Percentiles rank a stretch among this genome's conserved stretches.
These are phyloP conservation scores for Fusarium kyushuense DNA, from an alignment of 2,329 filamentous ascomycete species.

Conservation along the genomic window DNA sequence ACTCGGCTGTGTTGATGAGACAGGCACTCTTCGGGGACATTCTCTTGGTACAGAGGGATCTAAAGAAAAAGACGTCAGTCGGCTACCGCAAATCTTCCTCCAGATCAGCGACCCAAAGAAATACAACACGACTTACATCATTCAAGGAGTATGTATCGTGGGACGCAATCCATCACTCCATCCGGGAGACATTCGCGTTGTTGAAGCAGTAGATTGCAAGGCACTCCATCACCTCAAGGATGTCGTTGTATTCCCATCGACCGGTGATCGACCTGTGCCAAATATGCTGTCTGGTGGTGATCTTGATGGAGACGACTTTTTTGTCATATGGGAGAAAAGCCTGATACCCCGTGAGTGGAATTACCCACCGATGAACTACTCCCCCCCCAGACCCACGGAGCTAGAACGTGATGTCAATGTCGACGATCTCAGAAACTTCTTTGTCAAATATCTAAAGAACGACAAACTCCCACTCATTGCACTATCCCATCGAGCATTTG, in stretches of 20 bases:
- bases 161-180: conserved; percentile 95
- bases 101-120: conserved; percentile 75
- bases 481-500: conserved; percentile 80
- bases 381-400: conserved; percentile 65
- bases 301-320: conserved; percentile 94
- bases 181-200: conserved; percentile 89
- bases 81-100: conserved; percentile 88
- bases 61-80: conserved; percentile 58
- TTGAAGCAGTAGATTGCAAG: conserved; percentile 82
- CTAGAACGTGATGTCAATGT: conserved; percentile 74
- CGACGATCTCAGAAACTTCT: conserved; percentile 83
- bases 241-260: conserved; percentile 87
- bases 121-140: conserved; percentile 68
- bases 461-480: conserved; percentile 85
- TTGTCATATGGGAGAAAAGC: conserved; percentile 88
- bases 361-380: conserved; percentile 81
- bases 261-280: conserved; percentile 84
- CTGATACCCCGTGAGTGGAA: conserved; percentile 80
- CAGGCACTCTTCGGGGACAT: conserved; percentile 78
- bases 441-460: conserved; percentile 93
- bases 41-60: conserved; percentile 60
- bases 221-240: conserved; percentile 82
- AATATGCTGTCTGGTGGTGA: conserved; percentile 98
- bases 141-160: conserved; percentile 83
- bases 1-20: conserved; percentile 91